Base-by-base conservation (phyloP, 2,329 filamentous ascomycete genomes). In the Aspergillus fumigatiaffinis region DNA sequence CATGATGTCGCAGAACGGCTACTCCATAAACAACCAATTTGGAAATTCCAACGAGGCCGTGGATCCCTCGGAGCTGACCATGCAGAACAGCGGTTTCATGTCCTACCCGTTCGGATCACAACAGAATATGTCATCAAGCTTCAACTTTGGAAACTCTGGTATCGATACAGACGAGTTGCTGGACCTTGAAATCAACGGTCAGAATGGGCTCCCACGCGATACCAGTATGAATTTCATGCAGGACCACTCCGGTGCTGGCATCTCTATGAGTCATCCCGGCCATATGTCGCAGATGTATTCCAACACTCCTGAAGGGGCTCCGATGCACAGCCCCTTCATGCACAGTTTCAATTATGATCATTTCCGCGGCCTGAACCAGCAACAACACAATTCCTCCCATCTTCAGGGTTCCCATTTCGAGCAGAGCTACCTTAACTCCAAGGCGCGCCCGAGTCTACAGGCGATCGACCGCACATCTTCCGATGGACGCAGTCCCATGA, bases 101-200 rank as follows among this genome's bases (percentile, higher is more conserved):
- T 72, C 83, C 23, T 80, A 83, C 41, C 82, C 84, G 1, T 90
- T 85, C 65, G 80, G 81, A 54, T 82, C 84, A 56, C 82, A 82
- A 66, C 86, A 87, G 68, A 88, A 84, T 69, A 80, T 87, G 63
- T 82, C 84, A 32, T 87, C 86, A 57, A 88, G 84, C 72, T 96
- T 92, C 77, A 88, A 88, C 49, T 87, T 87, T 65, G 89, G 88
- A 58, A 89, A 88, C 59, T 89, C 90, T 10, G 83, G 88, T 44
- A 92, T 96, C 63, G 88, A 86, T 60, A 93, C 96, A 63, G 93
- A 97, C 62, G 93, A 97, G 71, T 81, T 97, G 50, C 82, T 93
- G 50, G 92, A 96, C 63, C 63, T 78, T 47, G 76, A 80, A 54
- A 75, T 78, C 50, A 77, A 68, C 58, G 74, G 70, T 25, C 74